Evolutionary conservation across 225 moss, liverwort and hornwort species (phyloP), one percentile per base, ranked within the genome.

Genomic region (Asterella californica): DNA sequence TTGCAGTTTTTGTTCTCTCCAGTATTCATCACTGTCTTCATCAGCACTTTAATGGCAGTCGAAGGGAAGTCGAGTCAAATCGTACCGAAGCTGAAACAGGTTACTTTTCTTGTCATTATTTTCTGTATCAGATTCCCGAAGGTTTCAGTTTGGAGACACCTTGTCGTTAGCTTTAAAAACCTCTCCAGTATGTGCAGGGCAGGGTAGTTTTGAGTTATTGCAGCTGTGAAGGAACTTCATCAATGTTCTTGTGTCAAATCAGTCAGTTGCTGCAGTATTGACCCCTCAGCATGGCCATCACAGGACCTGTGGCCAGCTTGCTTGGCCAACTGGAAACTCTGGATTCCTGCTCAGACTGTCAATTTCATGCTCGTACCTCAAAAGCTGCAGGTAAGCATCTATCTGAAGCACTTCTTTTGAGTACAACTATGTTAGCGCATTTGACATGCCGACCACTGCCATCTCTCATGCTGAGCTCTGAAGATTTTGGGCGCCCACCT

Each of bases 291-390:
- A 32, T 49, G 30, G 32, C 14, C 25, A 32, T 37, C 9, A 71
- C 82, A 87, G 87, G 87, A 87, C 80, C 80, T 80, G 80, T 80
- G 73, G 80, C 80, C 82, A 10, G 81, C 82, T 30, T 77, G 84
- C 24, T 4, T 79, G 70, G 77, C 76, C 21, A 87, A 84, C 47
- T 87, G 87, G 87, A 72, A 77, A 71, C 63, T 87, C 17, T 87
- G 87, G 87, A 82, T 87, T 77, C 87, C 87, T 65, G 82, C 87
- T 67, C 87, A 87, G 38, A 61, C 82, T 27, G 78, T 87, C 80
- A 87, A 87, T 77, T 87, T 87, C 65, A 75, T 79, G 79, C 64
- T 87, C 65, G 83, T 87, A 48, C 84, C 87, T 10, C 80, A 80
- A 24, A 87, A 87, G 70, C 67, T 87, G 70, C 87, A 84, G 86